These are phyloP conservation scores for Quaeritorhiza haematococci DNA, from an alignment of 371 early-diverging fungal species.

Conservation along the genomic window DNA sequence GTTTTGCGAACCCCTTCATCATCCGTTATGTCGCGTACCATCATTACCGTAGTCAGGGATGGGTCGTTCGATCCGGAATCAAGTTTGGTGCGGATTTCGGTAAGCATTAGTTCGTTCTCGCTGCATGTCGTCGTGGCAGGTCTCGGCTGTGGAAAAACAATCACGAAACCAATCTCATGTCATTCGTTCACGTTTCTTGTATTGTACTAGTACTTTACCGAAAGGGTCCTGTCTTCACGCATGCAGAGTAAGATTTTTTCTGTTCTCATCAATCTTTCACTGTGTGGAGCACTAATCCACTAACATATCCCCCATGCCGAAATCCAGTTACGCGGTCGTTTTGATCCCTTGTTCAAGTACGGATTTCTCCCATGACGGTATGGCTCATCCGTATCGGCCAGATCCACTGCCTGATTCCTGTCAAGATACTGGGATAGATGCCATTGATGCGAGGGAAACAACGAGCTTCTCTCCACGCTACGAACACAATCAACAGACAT, in stretches of 20 bases:
- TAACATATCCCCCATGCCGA: neutral
- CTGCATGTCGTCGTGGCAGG: constrained; percentile 8
- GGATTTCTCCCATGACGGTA: neutral
- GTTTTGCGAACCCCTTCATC: constrained; percentile 38
- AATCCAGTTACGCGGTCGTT: neutral
- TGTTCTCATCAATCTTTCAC: too few relatives aligned
- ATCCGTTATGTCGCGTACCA: constrained; percentile 73
- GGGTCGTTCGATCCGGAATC: constrained; percentile 75
- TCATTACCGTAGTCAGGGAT: constrained; percentile 71
- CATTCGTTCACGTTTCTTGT: neutral
- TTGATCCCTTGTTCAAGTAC: neutral
- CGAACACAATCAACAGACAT: constrained; percentile 26
- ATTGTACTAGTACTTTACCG: constrained; percentile 21
- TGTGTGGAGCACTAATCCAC: too few relatives aligned
- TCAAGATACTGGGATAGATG: constrained; percentile 4
- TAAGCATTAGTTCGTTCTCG: constrained; percentile 17
- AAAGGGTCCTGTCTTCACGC: constrained; percentile 29
- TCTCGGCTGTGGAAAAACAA: neutral
- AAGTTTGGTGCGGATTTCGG: constrained; percentile 82
- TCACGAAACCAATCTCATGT: neutral
- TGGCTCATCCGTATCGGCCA: constrained; percentile 2
- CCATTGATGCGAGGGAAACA: constrained; percentile 2
- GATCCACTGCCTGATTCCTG: neutral
- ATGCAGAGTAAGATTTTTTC: constrained; percentile 23
- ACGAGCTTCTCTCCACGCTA: constrained; percentile 14